A percentile compares a stretch with the other conserved stretches of the same genome.
Evolutionary conservation across 257 asterid species (phyloP).

Genomic region (Paraleonurus japonicus): DNA sequence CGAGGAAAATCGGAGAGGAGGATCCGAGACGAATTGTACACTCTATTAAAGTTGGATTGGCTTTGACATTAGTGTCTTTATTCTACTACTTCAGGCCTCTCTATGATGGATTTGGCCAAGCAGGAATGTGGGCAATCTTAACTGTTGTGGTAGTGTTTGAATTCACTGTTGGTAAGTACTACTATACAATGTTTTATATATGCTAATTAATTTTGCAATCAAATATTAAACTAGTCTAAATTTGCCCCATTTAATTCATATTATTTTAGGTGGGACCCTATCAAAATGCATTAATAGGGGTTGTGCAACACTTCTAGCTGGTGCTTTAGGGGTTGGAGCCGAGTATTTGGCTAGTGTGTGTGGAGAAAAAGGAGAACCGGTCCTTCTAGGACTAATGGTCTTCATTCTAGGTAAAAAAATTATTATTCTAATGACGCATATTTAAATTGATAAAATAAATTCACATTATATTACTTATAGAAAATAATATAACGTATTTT

Average conservation of each 20-base stretch:
- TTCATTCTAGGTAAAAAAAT: slow-evolving; percentile 50
- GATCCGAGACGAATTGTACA: slow-evolving; percentile 67
- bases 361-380: slow-evolving; percentile 68
- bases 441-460: too few relatives aligned
- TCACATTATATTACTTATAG: too few relatives aligned
- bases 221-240: too few relatives aligned
- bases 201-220: not conserved
- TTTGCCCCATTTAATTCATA: not conserved
- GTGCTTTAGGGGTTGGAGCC: slow-evolving; percentile 74
- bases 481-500: too few relatives aligned
- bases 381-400: slow-evolving; percentile 59
- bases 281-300: slow-evolving; percentile 68
- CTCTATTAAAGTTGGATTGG: slow-evolving; percentile 60
- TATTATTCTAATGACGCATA: too few relatives aligned
- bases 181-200: not conserved
- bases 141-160: slow-evolving; percentile 75
- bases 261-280: slow-evolving; percentile 63
- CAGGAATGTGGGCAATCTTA: slow-evolving; percentile 78
- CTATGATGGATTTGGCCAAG: slow-evolving; percentile 60
- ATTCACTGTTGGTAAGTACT: slow-evolving; percentile 61
- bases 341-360: slow-evolving; percentile 57
- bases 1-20: slow-evolving; percentile 49
- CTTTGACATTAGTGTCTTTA: slow-evolving; percentile 55
- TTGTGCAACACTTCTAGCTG: slow-evolving; percentile 70
- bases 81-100: slow-evolving; percentile 62